Percentiles rank a stretch among this genome's conserved stretches.
phyloP scores from a whole-genome alignment of 306 rosid genomes.

The Sechiopsis laciniata region DNA sequence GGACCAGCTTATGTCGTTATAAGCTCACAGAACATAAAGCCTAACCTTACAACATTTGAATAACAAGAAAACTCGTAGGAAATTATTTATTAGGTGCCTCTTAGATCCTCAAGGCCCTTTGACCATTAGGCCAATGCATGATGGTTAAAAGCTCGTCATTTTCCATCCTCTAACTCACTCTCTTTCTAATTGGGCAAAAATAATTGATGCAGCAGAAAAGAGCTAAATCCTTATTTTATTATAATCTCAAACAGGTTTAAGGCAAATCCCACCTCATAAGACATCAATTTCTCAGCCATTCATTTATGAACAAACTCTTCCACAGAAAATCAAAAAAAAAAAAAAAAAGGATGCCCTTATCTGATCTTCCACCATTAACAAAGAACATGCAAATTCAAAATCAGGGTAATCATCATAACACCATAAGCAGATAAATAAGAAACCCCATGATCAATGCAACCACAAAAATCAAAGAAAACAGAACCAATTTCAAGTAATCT shows the following conservation, averaged over 20 bases:
- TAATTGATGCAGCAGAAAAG: constrained; percentile 8
- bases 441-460: constrained; percentile 16
- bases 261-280: constrained; percentile 7
- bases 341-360: background rate
- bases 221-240: background rate
- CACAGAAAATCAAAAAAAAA: background rate
- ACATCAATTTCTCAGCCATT: background rate
- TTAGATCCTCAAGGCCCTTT: no score
- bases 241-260: constrained; percentile 1
- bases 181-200: constrained; percentile 3
- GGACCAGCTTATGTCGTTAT: no score
- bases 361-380: background rate
- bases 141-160: no score
- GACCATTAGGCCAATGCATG: no score
- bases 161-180: background rate
- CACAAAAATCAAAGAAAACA: constrained; percentile 25
- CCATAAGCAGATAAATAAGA: background rate
- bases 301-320: constrained; percentile 10
- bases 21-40: no score
- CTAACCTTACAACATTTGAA: no score
- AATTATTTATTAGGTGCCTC: no score
- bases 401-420: background rate
- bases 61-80: no score
- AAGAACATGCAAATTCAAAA: constrained; percentile 1
- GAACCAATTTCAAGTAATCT: background rate